A percentile compares a stretch with the other conserved stretches of the same genome.
phyloP scores from a whole-genome alignment of 1,284 basidiomycete genomes.

The Trichosporon asahii region DNA sequence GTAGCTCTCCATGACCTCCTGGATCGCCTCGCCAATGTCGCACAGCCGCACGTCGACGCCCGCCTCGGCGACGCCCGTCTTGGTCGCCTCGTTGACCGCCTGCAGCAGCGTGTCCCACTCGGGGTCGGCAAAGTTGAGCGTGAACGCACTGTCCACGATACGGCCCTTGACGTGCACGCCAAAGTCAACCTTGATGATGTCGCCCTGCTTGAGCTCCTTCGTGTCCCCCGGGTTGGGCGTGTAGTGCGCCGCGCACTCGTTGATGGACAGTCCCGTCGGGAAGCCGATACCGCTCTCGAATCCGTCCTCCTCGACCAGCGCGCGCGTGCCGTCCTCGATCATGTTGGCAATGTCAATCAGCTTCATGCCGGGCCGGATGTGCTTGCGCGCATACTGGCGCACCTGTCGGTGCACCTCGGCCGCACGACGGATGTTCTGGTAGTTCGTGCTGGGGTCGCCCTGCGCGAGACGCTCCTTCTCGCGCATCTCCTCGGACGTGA shows the following conservation, averaged over 20 bases:
- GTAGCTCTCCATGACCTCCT: constrained; percentile 99
- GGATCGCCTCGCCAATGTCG: constrained; percentile 86
- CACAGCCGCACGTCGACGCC: constrained; percentile 94
- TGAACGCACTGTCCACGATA: constrained; percentile 95
- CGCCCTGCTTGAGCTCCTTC: constrained; percentile 71
- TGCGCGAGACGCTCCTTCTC: constrained; percentile 72
- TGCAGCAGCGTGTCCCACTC: constrained; percentile 85
- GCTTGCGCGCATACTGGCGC: constrained; percentile 70
- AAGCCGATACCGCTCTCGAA: constrained; percentile 79
- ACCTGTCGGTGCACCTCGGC: constrained; percentile 97
- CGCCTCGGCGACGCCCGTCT: constrained; percentile 84
- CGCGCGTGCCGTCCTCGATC: constrained; percentile 87
- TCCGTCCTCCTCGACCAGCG: constrained; percentile 86
- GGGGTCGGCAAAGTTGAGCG: constrained; percentile 73
- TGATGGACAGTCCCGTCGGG: constrained; percentile 93
- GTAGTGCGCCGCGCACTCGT: constrained; percentile 95
- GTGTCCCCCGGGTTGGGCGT: constrained; percentile 95
- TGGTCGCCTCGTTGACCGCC: constrained; percentile 90
- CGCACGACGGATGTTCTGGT: constrained; percentile 83
- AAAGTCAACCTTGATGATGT: constrained; percentile 96
- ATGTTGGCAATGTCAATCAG: constrained; percentile 93
- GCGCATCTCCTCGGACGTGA: constrained; percentile 85
- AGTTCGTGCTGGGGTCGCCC: constrained; percentile 76
- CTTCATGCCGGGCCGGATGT: constrained; percentile 87
- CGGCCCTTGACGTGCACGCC: constrained; percentile 94